Evolutionary conservation across 169 alveolate species (phyloP).

Genomic region (Toxoplasma gondii): DNA sequence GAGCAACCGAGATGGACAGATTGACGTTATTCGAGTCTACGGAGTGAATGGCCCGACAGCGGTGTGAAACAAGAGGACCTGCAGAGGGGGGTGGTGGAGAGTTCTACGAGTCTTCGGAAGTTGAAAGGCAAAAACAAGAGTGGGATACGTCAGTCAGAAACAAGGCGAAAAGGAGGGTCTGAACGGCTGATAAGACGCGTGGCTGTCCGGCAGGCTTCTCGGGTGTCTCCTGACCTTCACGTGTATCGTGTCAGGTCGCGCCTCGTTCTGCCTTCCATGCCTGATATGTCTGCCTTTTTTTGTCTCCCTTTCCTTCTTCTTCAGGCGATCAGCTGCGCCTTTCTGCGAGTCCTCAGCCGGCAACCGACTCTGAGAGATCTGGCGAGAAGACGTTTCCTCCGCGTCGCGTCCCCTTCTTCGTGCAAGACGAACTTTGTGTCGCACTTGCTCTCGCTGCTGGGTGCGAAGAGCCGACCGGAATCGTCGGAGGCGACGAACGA

Average conservation of each 20-base stretch:
- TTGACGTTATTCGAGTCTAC: no score
- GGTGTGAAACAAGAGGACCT: no score
- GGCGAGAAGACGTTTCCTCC: conserved; percentile 45
- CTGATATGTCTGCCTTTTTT: not conserved
- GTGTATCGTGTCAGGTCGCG: not conserved
- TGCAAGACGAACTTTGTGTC: not conserved
- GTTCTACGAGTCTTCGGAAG: no score
- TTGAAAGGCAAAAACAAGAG: no score
- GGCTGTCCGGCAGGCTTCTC: no score
- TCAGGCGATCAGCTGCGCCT: conserved; percentile 46
- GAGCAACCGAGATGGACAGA: no score
- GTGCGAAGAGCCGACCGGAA: not conserved
- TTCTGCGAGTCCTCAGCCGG: conserved; percentile 36
- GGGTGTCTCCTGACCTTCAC: no score
- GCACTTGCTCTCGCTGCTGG: not conserved
- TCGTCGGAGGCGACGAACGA: not conserved
- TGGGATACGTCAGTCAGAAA: no score
- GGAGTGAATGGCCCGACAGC: no score
- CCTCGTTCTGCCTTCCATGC: not conserved
- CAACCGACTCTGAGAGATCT: conserved; percentile 51
- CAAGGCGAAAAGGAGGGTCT: no score
- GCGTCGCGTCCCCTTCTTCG: not conserved
- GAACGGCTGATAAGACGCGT: no score
- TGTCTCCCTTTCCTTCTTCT: not conserved
- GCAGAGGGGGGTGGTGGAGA: no score